Evolutionary conservation across 371 early-diverging fungal species (phyloP).

Genomic region (Blastocladiella emersonii): DNA sequence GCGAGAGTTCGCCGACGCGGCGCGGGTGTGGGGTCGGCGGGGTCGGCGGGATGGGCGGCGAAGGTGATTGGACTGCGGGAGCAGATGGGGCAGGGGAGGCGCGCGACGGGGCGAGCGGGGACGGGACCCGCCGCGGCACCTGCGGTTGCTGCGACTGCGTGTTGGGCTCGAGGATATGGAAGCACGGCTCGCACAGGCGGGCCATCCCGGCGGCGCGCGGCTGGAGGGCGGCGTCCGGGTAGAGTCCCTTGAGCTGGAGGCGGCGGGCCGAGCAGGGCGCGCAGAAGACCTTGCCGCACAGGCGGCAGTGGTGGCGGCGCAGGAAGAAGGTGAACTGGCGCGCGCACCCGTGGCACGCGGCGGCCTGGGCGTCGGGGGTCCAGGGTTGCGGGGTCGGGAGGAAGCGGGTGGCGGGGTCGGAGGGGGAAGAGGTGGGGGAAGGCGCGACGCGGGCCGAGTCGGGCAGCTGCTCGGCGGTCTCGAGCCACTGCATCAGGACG

Average conservation of each 20-base stretch:
- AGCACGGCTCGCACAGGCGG: background rate
- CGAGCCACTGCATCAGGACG: background rate
- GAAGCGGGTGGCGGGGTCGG: background rate
- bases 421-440: background rate
- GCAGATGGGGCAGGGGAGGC: too few relatives aligned
- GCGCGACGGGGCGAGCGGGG: too few relatives aligned
- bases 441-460: background rate
- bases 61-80: too few relatives aligned
- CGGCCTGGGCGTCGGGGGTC: background rate
- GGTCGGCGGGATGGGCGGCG: too few relatives aligned
- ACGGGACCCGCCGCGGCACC: too few relatives aligned
- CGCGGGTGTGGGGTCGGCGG: background rate
- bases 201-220: background rate
- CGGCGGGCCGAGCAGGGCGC: background rate
- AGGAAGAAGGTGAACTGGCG: background rate
- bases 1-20: background rate
- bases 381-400: background rate
- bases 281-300: slow-evolving; percentile 7
- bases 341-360: background rate
- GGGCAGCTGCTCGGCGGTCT: background rate
- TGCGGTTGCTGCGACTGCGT: too few relatives aligned
- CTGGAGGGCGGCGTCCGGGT: background rate
- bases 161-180: too few relatives aligned
- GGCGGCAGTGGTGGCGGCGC: slow-evolving; percentile 8
- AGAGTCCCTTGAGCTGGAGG: background rate